Percentiles rank a stretch among this genome's conserved stretches.
Evolutionary conservation across 2,329 filamentous ascomycete species (phyloP).

Genomic region (Talaromyces sp.): DNA sequence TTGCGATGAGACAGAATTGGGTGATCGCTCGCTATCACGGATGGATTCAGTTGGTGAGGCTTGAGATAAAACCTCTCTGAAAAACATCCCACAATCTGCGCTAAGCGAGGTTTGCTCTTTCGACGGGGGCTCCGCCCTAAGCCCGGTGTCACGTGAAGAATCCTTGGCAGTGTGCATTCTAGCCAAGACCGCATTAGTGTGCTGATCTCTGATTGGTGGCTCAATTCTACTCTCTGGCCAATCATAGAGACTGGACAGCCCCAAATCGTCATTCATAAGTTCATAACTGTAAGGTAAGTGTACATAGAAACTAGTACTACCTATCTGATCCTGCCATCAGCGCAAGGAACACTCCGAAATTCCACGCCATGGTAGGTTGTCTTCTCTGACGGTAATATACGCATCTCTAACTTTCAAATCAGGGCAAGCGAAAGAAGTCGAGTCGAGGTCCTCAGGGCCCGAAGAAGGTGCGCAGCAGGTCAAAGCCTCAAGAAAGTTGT

Average conservation of each 20-base stretch:
- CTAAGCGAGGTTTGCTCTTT: slow-evolving; percentile 36
- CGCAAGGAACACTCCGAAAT: neutral
- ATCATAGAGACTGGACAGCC: neutral
- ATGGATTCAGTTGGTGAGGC: slow-evolving; percentile 19
- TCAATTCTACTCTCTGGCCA: neutral
- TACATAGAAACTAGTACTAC: neutral
- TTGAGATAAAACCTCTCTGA: slow-evolving; percentile 6
- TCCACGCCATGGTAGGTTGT: neutral
- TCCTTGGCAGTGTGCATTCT: neutral
- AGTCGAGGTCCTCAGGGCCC: slow-evolving; percentile 74
- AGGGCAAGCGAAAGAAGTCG: slow-evolving; percentile 91
- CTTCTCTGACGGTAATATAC: neutral
- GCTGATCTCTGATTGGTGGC: neutral
- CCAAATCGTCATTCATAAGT: neutral
- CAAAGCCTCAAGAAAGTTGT: neutral
- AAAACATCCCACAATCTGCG: slow-evolving; percentile 44
- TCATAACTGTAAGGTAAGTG: too few relatives aligned
- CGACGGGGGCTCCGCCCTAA: slow-evolving; percentile 28
- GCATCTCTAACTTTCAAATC: neutral
- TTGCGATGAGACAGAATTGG: slow-evolving; percentile 49
- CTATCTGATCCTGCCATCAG: neutral
- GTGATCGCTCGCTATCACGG: slow-evolving; percentile 20
- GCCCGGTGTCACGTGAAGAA: slow-evolving; percentile 4
- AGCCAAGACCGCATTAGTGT: neutral
- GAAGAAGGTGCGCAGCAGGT: slow-evolving; percentile 61